Conservation (phyloP, 2,329 filamentous ascomycete genomes). For the Zymoseptoria pseudotritici region DNA sequence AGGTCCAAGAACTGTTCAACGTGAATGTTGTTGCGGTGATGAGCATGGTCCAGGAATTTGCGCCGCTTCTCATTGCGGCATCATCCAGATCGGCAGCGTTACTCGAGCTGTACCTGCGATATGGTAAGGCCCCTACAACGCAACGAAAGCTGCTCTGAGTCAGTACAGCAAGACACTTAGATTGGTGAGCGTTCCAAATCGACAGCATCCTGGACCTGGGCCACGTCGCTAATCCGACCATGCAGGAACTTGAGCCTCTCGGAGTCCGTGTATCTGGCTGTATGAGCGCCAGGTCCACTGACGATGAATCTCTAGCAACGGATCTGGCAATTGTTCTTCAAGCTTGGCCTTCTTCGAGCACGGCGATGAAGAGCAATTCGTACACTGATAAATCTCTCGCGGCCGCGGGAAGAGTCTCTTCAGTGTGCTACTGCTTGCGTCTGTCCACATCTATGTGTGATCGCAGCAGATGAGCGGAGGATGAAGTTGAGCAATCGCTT, state of each 20-base stretch:
- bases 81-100: slow-evolving; percentile 7
- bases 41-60: slow-evolving; percentile 15
- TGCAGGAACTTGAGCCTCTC: not conserved
- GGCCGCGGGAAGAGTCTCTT: no score
- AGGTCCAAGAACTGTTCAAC: slow-evolving; percentile 18
- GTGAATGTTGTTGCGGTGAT: slow-evolving; percentile 22
- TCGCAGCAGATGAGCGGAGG: no score
- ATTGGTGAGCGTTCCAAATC: not conserved
- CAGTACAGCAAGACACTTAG: slow-evolving; percentile 4
- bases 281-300: no score
- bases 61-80: slow-evolving; percentile 2
- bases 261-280: not conserved
- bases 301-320: no score
- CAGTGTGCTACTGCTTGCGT: no score
- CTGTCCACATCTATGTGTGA: no score
- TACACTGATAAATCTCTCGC: no score
- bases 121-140: slow-evolving; percentile 5
- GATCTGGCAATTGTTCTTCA: no score
- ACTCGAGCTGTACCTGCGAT: slow-evolving; percentile 1
- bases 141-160: slow-evolving; percentile 5
- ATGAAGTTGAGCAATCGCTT: no score
- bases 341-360: no score
- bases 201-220: not conserved
- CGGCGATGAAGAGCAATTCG: no score
- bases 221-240: no score